These are phyloP conservation scores for Kondoa subrosea DNA, from an alignment of 768 basidiomycete species.

Conservation along the genomic window DNA sequence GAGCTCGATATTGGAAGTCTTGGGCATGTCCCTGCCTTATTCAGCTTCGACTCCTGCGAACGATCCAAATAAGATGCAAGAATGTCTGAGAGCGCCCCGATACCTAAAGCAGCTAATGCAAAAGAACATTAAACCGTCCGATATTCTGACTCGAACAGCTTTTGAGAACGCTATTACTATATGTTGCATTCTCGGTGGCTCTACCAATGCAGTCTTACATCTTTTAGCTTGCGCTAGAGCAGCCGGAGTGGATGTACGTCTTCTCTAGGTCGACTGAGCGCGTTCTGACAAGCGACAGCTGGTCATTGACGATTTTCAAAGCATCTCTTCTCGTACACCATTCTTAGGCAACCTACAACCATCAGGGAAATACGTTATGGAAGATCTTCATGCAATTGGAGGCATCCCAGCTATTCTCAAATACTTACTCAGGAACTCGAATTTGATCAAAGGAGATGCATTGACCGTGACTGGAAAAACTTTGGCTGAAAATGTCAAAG, in stretches of 20 bases:
- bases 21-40: slow-evolving; percentile 62
- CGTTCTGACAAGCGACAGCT: too few relatives aligned
- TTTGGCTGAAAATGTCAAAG: slow-evolving; percentile 26
- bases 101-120: slow-evolving; percentile 60
- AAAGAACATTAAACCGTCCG: slow-evolving; percentile 49
- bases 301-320: not conserved
- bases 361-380: slow-evolving; percentile 1
- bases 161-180: slow-evolving; percentile 73
- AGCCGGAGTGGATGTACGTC: not conserved
- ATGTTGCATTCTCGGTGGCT: slow-evolving; percentile 64
- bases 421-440: slow-evolving; percentile 1
- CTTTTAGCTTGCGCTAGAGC: not conserved
- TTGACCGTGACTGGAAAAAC: slow-evolving; percentile 86
- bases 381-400: slow-evolving; percentile 1
- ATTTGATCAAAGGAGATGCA: slow-evolving; percentile 2
- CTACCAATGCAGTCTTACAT: slow-evolving; percentile 48
- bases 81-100: slow-evolving; percentile 60
- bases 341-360: slow-evolving; percentile 5
- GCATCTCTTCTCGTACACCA: not conserved
- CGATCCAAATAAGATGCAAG: slow-evolving; percentile 54
- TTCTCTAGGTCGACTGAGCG: too few relatives aligned
- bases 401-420: slow-evolving; percentile 3
- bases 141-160: slow-evolving; percentile 50
- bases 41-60: not conserved
- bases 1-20: slow-evolving; percentile 64